Percentiles rank a stretch among this genome's conserved stretches.
These are phyloP conservation scores for Starmerella bacillaris DNA, from an alignment of 805 yeast species.

Conservation along the genomic window DNA sequence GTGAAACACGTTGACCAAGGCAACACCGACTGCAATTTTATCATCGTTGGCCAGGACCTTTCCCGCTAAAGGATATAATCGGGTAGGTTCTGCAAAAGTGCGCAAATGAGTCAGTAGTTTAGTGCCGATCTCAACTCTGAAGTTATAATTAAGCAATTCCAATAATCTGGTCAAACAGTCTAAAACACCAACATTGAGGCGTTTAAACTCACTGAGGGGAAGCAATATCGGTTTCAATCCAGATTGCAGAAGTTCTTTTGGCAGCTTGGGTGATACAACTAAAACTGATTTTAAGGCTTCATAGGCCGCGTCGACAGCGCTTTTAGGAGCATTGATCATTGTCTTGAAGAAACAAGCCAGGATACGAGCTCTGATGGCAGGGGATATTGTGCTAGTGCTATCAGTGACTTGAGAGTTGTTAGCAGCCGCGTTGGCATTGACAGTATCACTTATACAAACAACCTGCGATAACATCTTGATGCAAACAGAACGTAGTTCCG, in stretches of 20 bases:
- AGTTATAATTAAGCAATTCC: conserved; percentile 75
- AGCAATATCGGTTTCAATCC: conserved; percentile 89
- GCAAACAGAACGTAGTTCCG: conserved; percentile 77
- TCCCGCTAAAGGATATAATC: conserved; percentile 56
- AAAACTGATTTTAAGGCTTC: conserved; percentile 68
- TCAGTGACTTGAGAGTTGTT: not conserved
- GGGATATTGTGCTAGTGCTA: not conserved
- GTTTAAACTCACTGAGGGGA: conserved; percentile 86
- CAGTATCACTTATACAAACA: conserved; percentile 19
- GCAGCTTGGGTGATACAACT: conserved; percentile 62
- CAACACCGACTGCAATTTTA: conserved; percentile 71
- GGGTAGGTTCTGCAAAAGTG: conserved; percentile 86
- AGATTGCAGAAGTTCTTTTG: conserved; percentile 85
- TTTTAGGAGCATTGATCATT: conserved; percentile 63
- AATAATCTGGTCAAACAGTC: conserved; percentile 78
- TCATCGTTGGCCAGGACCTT: conserved; percentile 66
- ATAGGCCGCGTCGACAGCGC: conserved; percentile 85
- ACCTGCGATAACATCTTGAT: conserved; percentile 69
- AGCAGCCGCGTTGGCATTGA: not conserved
- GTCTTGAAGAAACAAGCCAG: conserved; percentile 91
- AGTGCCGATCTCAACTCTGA: conserved; percentile 91
- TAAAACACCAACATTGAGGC: conserved; percentile 70
- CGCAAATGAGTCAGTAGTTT: conserved; percentile 79
- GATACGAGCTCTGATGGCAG: conserved; percentile 54
- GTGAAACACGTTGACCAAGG: conserved; percentile 81